A percentile compares a stretch with the other conserved stretches of the same genome.
phyloP scores from a whole-genome alignment of 2,329 filamentous ascomycete species.

The Monascus ruber region DNA sequence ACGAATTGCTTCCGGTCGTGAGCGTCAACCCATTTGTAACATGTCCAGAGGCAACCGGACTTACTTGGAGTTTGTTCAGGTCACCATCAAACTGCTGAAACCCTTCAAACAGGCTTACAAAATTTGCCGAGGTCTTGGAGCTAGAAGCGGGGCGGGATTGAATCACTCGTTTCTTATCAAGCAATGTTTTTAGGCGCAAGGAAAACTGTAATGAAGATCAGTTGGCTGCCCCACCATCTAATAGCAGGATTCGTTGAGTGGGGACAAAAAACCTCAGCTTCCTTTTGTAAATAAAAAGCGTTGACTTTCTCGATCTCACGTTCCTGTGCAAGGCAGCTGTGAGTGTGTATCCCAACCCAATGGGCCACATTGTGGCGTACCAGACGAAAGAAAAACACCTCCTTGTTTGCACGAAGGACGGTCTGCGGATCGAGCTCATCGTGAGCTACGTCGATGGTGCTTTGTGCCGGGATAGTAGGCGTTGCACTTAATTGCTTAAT shows the following conservation, averaged over 20 bases:
- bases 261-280: slow-evolving; percentile 65
- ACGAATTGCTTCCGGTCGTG: slow-evolving; percentile 67
- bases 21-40: slow-evolving; percentile 1
- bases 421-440: slow-evolving; percentile 63
- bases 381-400: slow-evolving; percentile 96
- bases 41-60: slow-evolving; percentile 7
- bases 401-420: slow-evolving; percentile 89
- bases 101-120: slow-evolving; percentile 88
- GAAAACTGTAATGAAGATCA: slow-evolving; percentile 55
- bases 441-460: slow-evolving; percentile 36
- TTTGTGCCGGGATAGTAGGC: slow-evolving; percentile 67
- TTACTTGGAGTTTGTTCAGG: slow-evolving; percentile 75
- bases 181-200: slow-evolving; percentile 76
- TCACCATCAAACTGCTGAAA: slow-evolving; percentile 96
- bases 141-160: slow-evolving; percentile 65
- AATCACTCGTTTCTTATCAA: slow-evolving; percentile 89
- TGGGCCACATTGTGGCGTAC: slow-evolving; percentile 41
- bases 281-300: slow-evolving; percentile 93
- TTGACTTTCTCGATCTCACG: slow-evolving; percentile 98
- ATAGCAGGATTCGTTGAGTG: slow-evolving; percentile 2
- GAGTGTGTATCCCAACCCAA: not conserved
- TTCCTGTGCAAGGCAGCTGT: slow-evolving; percentile 50
- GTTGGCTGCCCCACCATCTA: not conserved
- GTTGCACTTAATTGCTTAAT: slow-evolving; percentile 97
- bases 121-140: slow-evolving; percentile 82